These are phyloP conservation scores for Penicillium cosmopolitanum DNA, from an alignment of 495 filamentous ascomycete species.

Conservation along the genomic window DNA sequence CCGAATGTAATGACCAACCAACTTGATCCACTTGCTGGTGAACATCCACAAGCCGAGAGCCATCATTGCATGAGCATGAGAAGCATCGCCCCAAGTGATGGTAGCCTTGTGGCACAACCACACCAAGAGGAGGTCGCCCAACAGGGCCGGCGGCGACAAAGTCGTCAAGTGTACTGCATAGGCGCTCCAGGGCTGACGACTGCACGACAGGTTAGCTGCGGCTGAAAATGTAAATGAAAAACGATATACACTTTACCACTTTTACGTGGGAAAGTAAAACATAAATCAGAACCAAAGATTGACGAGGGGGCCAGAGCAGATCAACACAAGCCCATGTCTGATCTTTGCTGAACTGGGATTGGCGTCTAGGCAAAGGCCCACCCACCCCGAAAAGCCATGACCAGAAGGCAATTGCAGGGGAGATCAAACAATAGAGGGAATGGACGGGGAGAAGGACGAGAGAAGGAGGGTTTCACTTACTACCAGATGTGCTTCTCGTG, in stretches of 20 bases:
- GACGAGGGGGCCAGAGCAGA: not conserved
- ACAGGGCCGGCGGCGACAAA: slow-evolving; percentile 69
- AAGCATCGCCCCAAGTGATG: slow-evolving; percentile 43
- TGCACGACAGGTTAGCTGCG: slow-evolving; percentile 43
- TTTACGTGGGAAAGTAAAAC: not conserved
- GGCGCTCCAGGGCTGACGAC: slow-evolving; percentile 73
- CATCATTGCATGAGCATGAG: slow-evolving; percentile 49
- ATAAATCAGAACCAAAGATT: not conserved
- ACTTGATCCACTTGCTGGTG: slow-evolving; percentile 76
- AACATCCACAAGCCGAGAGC: slow-evolving; percentile 63
- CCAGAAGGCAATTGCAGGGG: slow-evolving; percentile 8
- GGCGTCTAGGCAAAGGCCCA: slow-evolving; percentile 3
- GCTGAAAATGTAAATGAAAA: slow-evolving; percentile 14
- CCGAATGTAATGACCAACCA: slow-evolving; percentile 71
- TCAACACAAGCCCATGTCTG: not conserved
- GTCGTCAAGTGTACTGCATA: slow-evolving; percentile 78
- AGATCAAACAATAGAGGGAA: slow-evolving; percentile 16
- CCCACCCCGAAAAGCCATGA: not conserved
- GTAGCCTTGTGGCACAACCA: slow-evolving; percentile 54
- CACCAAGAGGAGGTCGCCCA: slow-evolving; percentile 66
- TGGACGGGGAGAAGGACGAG: slow-evolving; percentile 11
- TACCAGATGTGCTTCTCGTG: slow-evolving; percentile 68
- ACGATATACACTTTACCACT: no score
- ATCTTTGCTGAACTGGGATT: slow-evolving; percentile 1
- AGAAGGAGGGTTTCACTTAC: slow-evolving; percentile 51